These are phyloP conservation scores for Irpex sp. DNA, from an alignment of 1,284 basidiomycete genomes.

Conservation along the genomic window DNA sequence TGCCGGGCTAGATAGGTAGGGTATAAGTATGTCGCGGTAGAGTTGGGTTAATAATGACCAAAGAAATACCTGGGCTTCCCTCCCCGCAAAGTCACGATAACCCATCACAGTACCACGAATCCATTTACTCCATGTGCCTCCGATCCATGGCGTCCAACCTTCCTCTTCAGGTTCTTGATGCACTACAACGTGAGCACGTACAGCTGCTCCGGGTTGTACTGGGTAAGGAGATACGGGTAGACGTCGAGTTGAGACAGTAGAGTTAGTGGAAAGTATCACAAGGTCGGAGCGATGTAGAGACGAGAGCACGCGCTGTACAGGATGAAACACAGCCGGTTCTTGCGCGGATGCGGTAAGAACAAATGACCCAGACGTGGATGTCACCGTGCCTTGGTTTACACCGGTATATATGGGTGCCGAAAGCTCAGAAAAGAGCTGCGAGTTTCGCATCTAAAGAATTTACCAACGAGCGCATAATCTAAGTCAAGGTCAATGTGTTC, in stretches of 20 bases:
- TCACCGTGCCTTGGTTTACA: too few relatives aligned
- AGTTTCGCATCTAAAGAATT: conserved; percentile 38
- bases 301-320: conserved; percentile 46
- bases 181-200: conserved; percentile 54
- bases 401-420: too few relatives aligned
- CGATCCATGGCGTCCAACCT: conserved; percentile 49
- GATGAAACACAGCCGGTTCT: conserved; percentile 30
- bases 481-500: neutral
- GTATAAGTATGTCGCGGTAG: too few relatives aligned
- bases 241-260: conserved; percentile 29
- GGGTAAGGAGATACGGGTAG: conserved; percentile 71
- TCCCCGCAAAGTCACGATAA: conserved; percentile 55
- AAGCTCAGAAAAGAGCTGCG: conserved; percentile 27
- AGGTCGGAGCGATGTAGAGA: conserved; percentile 59
- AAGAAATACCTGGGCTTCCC: conserved; percentile 45
- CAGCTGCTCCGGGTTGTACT: conserved; percentile 39
- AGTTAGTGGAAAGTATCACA: conserved; percentile 36
- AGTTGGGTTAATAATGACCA: neutral
- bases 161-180: conserved; percentile 34
- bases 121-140: conserved; percentile 53
- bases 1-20: conserved; percentile 62
- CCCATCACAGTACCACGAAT: conserved; percentile 44
- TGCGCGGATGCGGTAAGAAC: conserved; percentile 27
- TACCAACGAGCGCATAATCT: neutral
- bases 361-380: too few relatives aligned